Evolutionary conservation across 139 green algal genomes (phyloP), one percentile per base, ranked within the genome.

Genomic region (Chlorella sp.): DNA sequence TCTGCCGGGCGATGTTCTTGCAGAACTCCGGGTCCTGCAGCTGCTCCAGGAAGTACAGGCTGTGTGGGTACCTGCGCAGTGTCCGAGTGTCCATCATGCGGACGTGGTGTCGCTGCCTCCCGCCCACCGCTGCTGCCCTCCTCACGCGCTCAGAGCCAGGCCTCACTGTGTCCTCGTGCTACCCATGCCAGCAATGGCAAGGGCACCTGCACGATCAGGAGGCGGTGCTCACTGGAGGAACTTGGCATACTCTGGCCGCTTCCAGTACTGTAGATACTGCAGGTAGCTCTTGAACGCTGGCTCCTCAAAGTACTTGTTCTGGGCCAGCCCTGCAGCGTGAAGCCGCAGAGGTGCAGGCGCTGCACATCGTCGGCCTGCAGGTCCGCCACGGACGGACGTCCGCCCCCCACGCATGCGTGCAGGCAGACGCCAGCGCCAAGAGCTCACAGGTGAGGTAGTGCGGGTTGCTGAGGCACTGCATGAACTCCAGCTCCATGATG

Each of bases 211-310:
- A 55, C 42, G n/a, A n/a, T n/a, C n/a, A n/a, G n/a, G n/a, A n/a
- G n/a, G n/a, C n/a, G 31, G n/a, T n/a, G 59, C 85, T 79, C 34
- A 94, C 85, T 89, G 79, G 31, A 98, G 77, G 63, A 90, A 94
- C 2, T 69, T 77, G 0, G 85, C 80, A 73, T 98, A 98, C 32
- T 86, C 67, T 36, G 92, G 93, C 62, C 88, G 63, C 32, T 83
- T 83, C 91, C 92, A 98, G 80, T 98, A 98, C 49, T 88, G 74
- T 42, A 98, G 80, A 77, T 98, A 98, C n/a, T 89, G 50, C 5
- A 98, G 82, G 73, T 96, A 98, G 5, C 85, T 86, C 0, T 97
- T 36, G 62, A 97, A 96, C 0, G 84, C 80, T 0, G 78, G 73
- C 69, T 97, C 88, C 0, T 96, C 87, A 51, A 98, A 88, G 73